These are phyloP conservation scores for Populus simonii DNA, from an alignment of 345 rosid genomes.

Conservation along the genomic window DNA sequence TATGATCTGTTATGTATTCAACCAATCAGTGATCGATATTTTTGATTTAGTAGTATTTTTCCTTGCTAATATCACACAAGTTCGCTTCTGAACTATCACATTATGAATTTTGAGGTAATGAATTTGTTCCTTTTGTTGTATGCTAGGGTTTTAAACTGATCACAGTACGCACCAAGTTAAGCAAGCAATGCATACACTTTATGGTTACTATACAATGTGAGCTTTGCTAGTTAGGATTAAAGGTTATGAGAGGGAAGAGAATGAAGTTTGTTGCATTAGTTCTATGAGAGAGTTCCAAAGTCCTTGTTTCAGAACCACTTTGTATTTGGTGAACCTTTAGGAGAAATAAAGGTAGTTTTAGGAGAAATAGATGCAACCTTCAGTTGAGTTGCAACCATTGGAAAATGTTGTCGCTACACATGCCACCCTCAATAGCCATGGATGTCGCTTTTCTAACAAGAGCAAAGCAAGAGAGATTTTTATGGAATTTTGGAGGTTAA, in stretches of 20 bases:
- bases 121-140: too few relatives aligned
- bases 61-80: not conserved
- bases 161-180: not conserved
- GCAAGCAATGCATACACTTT: not conserved
- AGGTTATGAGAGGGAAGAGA: not conserved
- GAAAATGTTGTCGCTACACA: not conserved
- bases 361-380: not conserved
- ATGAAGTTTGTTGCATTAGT: too few relatives aligned
- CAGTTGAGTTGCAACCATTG: not conserved
- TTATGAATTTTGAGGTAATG: not conserved
- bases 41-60: too few relatives aligned
- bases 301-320: too few relatives aligned
- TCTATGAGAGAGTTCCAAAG: too few relatives aligned
- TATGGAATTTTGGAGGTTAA: not conserved
- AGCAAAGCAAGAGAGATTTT: not conserved
- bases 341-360: not conserved
- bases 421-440: not conserved
- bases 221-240: not conserved
- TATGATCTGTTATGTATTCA: not conserved
- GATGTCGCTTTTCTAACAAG: not conserved
- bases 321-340: not conserved
- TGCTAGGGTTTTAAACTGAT: not conserved
- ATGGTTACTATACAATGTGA: not conserved
- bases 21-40: not conserved
- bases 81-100: too few relatives aligned